Evolutionary conservation across 805 yeast species (phyloP).

Genomic region (Yarrowia sp.): DNA sequence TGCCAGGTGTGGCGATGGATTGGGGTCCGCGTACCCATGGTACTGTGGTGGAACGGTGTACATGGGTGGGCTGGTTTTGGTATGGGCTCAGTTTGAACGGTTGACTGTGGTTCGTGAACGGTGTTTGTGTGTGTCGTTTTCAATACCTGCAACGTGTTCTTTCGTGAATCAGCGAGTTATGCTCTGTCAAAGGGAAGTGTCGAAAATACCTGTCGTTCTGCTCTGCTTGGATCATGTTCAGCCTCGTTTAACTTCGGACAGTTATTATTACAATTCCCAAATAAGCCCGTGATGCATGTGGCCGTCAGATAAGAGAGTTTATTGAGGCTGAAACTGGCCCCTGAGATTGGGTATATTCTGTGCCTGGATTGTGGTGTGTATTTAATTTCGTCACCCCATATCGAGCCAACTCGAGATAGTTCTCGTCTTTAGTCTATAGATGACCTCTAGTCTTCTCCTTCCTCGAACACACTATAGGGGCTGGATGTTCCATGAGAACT

Average conservation of each 20-base stretch:
- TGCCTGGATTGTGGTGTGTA: too few species aligned
- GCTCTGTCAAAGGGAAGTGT: neutral
- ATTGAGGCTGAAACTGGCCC: neutral
- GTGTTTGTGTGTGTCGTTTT: neutral
- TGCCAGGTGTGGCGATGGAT: slow-evolving; percentile 18
- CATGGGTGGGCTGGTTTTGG: neutral
- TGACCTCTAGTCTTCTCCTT: too few species aligned
- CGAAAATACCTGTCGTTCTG: neutral
- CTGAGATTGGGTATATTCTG: neutral
- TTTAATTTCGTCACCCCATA: too few species aligned
- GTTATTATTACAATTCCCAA: slow-evolving; percentile 6
- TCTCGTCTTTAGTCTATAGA: too few species aligned
- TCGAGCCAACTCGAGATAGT: too few species aligned
- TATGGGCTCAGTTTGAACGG: neutral
- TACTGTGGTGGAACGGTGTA: slow-evolving; percentile 20
- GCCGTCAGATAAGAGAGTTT: slow-evolving; percentile 16
- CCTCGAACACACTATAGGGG: neutral
- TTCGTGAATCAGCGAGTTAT: neutral
- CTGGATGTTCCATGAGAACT: neutral
- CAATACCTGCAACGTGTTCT: neutral
- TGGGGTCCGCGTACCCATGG: slow-evolving; percentile 18
- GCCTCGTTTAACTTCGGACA: neutral
- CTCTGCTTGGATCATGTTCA: neutral
- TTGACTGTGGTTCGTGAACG: neutral
- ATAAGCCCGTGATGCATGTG: slow-evolving; percentile 6